Conservation (phyloP, 2,329 filamentous ascomycete genomes). For the Paracoccidioides lutzii region DNA sequence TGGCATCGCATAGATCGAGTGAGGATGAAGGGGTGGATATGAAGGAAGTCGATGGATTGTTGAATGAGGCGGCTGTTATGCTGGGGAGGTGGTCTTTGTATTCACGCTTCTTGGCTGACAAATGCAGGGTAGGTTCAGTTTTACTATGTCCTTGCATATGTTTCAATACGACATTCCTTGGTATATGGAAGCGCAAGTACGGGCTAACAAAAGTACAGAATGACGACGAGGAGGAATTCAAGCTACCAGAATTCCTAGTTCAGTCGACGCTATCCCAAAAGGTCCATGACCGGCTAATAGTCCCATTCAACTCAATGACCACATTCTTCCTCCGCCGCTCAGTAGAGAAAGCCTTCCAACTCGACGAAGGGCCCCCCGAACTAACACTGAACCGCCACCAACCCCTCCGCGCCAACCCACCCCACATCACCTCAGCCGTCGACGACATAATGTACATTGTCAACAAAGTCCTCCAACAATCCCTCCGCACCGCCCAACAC, state of each 20-base stretch:
- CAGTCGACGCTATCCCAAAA: conserved; percentile 74
- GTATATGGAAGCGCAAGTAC: conserved; percentile 8
- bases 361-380: conserved; percentile 69
- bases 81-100: conserved; percentile 88
- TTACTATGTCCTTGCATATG: conserved; percentile 4
- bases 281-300: conserved; percentile 57
- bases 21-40: conserved; percentile 93
- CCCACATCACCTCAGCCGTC: conserved; percentile 87
- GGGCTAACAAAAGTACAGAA: conserved; percentile 2
- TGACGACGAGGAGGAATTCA: conserved; percentile 33
- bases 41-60: conserved; percentile 81
- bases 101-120: conserved; percentile 72
- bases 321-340: conserved; percentile 94
- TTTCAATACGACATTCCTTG: conserved; percentile 12
- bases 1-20: conserved; percentile 43
- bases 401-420: conserved; percentile 61
- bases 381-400: conserved; percentile 63
- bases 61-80: conserved; percentile 86
- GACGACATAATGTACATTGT: conserved; percentile 99
- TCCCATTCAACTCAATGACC: conserved; percentile 81
- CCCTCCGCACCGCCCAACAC: conserved; percentile 72
- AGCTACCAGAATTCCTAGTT: conserved; percentile 58
- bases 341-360: conserved; percentile 92
- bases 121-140: conserved; percentile 57
- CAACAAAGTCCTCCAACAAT: conserved; percentile 77